These are phyloP conservation scores for Ascochyta viciae-villosae DNA, from an alignment of 2,329 filamentous ascomycete genomes.

Conservation along the genomic window DNA sequence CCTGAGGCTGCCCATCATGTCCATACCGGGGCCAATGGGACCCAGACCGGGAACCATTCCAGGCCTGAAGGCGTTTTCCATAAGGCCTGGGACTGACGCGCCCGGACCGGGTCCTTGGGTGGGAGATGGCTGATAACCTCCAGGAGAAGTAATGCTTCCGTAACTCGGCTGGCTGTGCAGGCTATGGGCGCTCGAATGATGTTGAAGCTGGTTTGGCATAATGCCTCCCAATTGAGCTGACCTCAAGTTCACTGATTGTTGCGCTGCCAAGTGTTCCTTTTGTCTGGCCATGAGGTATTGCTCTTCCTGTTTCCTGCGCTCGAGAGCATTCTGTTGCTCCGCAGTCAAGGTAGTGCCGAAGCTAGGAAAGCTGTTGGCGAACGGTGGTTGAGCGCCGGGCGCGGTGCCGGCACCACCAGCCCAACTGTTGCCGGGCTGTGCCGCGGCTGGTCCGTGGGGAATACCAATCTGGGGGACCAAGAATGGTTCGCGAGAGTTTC, in stretches of 20 bases:
- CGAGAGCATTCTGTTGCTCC: slow-evolving; percentile 96
- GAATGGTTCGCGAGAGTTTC: slow-evolving; percentile 96
- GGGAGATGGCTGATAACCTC: slow-evolving; percentile 69
- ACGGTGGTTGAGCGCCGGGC: slow-evolving; percentile 72
- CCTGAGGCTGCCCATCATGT: slow-evolving; percentile 57
- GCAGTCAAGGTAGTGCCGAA: slow-evolving; percentile 96
- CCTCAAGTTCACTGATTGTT: slow-evolving; percentile 77
- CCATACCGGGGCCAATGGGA: slow-evolving; percentile 54
- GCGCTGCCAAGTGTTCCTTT: slow-evolving; percentile 88
- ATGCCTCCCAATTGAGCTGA: slow-evolving; percentile 68
- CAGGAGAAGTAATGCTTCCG: slow-evolving; percentile 90
- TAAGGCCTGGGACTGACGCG: slow-evolving; percentile 66
- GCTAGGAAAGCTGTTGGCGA: slow-evolving; percentile 91
- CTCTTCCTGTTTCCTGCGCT: slow-evolving; percentile 96
- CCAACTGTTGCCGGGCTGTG: slow-evolving; percentile 55
- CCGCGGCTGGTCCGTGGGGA: slow-evolving; percentile 77
- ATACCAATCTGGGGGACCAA: slow-evolving; percentile 97
- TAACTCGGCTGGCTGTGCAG: slow-evolving; percentile 97
- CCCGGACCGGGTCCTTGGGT: slow-evolving; percentile 60
- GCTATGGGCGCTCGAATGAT: slow-evolving; percentile 94
- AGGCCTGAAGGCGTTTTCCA: slow-evolving; percentile 65
- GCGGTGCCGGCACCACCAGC: slow-evolving; percentile 50
- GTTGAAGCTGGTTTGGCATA: slow-evolving; percentile 73
- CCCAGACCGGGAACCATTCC: slow-evolving; percentile 51
- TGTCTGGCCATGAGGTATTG: slow-evolving; percentile 97